Percentiles rank a stretch among this genome's conserved stretches.
phyloP scores from a whole-genome alignment of 495 filamentous ascomycete genomes.

The Wilcoxina mikolae region DNA sequence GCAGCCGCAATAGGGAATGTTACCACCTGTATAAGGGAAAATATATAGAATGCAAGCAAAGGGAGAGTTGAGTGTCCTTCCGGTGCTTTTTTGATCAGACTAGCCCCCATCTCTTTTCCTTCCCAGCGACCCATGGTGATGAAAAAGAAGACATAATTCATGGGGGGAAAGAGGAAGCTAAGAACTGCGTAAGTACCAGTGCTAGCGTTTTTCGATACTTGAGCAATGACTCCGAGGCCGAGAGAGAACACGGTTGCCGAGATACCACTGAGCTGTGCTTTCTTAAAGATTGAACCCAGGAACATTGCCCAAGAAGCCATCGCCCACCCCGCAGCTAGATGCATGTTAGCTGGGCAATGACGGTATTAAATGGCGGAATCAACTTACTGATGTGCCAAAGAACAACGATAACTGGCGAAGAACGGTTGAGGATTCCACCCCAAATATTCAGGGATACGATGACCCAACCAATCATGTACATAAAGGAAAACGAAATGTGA shows the following conservation, averaged over 20 bases:
- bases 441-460: conserved; percentile 47
- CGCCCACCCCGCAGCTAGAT: conserved; percentile 48
- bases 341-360: too few species aligned
- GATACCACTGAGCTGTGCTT: conserved; percentile 63
- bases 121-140: conserved; percentile 56
- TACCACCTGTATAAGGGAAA: conserved; percentile 57
- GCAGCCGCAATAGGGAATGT: conserved; percentile 56
- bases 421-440: conserved; percentile 46
- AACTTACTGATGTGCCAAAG: conserved; percentile 26
- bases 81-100: conserved; percentile 43
- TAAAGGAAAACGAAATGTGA: conserved; percentile 49
- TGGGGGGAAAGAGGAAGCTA: conserved; percentile 57
- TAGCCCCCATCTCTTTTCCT: conserved; percentile 37
- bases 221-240: conserved; percentile 52
- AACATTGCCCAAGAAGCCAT: conserved; percentile 56
- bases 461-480: conserved; percentile 60
- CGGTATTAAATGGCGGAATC: neutral
- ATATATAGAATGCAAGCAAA: conserved; percentile 51
- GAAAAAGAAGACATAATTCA: conserved; percentile 61
- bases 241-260: conserved; percentile 48
- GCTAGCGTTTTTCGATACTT: conserved; percentile 40
- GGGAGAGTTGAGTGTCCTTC: conserved; percentile 47
- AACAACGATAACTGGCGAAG: conserved; percentile 44
- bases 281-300: conserved; percentile 57
- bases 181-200: conserved; percentile 47